Base-by-base conservation (phyloP, 1,284 basidiomycete species). In the Salmacisia buchloeana region DNA sequence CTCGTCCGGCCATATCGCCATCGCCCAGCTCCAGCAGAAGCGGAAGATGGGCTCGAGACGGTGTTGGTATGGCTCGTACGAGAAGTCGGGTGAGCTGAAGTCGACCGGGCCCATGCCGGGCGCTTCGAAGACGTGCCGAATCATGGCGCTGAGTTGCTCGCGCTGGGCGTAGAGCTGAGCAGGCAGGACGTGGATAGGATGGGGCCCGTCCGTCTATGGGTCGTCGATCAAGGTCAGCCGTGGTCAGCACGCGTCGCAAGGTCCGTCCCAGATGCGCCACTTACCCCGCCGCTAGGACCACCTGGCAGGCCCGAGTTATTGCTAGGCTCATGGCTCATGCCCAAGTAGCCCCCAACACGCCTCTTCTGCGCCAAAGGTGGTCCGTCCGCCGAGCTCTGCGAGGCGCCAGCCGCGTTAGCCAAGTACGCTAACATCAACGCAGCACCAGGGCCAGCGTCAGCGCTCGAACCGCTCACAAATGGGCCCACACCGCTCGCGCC, bases 1-100 rank as follows among this genome's bases (percentile, higher is more conserved):
- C 27, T 54, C 49, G 29, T 54, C 49, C 49, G 49, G 49, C 49
- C 49, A 54, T 7, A 54, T 54, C 6, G 49, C 49, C 49, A 54
- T 54, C 27, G 49, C 49, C 49, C 49, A 54, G 27, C 49, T 54
- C 49, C 49, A 54, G 29, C 49, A 54, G 15, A 54, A 54, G 49
- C 49, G 49, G 49, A 54, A 54, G 49, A 54, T 54, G 27, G 49
- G 49, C 29, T 54, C 49, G 1, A 54, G 27, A 13, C 49, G 49
- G 13, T 54, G 49, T 31, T 54, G 25, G 31, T 31, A 54, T 12
- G 49, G 49, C 27, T 54, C 49, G 29, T 54, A 54, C 29, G 49
- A 54, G 29, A 54, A 54, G 31, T 54, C 49, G 27, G 49, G 27
- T n/a, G 49, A 54, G 49, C 49, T 54, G 29, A 54, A 54, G 27